Evolutionary conservation across 23 red algal genomes (phyloP).

Genomic region (Chondrus crispus): DNA sequence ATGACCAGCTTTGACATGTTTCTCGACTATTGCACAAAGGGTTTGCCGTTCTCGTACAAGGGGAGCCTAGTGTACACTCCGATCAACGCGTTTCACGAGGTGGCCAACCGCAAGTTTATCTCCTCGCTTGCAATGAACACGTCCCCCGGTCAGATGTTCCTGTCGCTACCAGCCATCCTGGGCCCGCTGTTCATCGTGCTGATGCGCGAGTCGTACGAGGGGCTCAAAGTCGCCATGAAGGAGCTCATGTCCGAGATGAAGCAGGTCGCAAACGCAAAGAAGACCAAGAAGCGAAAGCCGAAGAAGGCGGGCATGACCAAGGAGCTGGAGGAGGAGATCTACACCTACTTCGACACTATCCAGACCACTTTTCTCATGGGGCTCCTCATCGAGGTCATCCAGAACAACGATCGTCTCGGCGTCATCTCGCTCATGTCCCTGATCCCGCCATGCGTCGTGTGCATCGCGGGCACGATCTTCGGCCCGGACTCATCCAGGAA

Average conservation of each 20-base stretch:
- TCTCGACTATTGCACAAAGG: constrained; percentile 25
- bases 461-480: constrained; percentile 40
- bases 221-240: constrained; percentile 57
- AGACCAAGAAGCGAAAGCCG: constrained; percentile 41
- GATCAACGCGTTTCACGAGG: constrained; percentile 44
- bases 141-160: constrained; percentile 73
- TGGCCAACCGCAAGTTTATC: constrained; percentile 28
- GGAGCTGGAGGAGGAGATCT: constrained; percentile 66
- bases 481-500: constrained; percentile 25
- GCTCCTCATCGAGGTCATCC: constrained; percentile 61
- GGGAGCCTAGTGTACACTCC: constrained; percentile 63
- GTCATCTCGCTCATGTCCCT: constrained; percentile 53
- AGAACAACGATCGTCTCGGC: constrained; percentile 59
- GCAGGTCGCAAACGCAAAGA: constrained; percentile 60
- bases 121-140: constrained; percentile 23
- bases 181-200: constrained; percentile 66
- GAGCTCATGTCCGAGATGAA: constrained; percentile 70
- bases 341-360: constrained; percentile 69
- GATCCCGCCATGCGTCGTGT: constrained; percentile 41
- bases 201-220: constrained; percentile 48
- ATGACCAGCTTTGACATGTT: constrained; percentile 66
- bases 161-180: constrained; percentile 62
- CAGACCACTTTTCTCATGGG: constrained; percentile 74
- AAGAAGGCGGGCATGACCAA: constrained; percentile 63
- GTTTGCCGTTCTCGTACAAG: constrained; percentile 64